These are phyloP conservation scores for Peronospora destructor DNA, from an alignment of 352 stramenopile species.

Conservation along the genomic window DNA sequence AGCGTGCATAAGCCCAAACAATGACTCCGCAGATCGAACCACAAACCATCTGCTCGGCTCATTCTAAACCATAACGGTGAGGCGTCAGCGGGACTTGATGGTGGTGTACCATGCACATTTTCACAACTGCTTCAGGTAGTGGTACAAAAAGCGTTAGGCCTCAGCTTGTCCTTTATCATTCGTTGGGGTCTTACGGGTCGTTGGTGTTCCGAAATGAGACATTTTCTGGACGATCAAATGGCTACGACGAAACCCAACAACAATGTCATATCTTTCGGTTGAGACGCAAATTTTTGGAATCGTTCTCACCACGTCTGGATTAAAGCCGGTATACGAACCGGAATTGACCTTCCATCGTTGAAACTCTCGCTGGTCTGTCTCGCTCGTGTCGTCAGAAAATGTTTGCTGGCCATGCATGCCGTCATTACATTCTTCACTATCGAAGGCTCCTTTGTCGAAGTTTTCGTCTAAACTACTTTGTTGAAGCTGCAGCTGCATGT, in stretches of 20 bases:
- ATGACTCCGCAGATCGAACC: not conserved
- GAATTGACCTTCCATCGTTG: conserved; percentile 10
- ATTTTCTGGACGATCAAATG: conserved; percentile 6
- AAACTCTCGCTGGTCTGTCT: conserved; percentile 2
- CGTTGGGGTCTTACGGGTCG: conserved; percentile 7
- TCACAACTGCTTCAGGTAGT: conserved; percentile 2
- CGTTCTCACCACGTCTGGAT: conserved; percentile 12
- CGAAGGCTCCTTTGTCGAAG: not conserved
- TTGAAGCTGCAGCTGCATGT: conserved; percentile 2
- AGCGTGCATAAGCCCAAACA: not conserved
- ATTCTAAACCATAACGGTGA: conserved; percentile 28
- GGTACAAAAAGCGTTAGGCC: conserved; percentile 6
- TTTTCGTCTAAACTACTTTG: conserved; percentile 6
- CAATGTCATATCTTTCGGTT: conserved; percentile 1
- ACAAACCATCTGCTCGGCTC: conserved; percentile 29
- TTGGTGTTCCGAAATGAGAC: not conserved
- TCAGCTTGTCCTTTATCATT: not conserved
- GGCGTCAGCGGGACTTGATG: conserved; percentile 8
- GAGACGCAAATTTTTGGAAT: not conserved
- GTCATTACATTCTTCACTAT: conserved; percentile 1
- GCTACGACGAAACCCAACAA: conserved; percentile 4
- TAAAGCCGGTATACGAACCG: conserved; percentile 2
- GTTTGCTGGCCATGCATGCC: not conserved
- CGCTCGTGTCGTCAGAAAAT: conserved; percentile 1
- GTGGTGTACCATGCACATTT: not conserved